Conservation (phyloP, 352 stramenopile genomes). For the Saprolegnia diclina region DNA sequence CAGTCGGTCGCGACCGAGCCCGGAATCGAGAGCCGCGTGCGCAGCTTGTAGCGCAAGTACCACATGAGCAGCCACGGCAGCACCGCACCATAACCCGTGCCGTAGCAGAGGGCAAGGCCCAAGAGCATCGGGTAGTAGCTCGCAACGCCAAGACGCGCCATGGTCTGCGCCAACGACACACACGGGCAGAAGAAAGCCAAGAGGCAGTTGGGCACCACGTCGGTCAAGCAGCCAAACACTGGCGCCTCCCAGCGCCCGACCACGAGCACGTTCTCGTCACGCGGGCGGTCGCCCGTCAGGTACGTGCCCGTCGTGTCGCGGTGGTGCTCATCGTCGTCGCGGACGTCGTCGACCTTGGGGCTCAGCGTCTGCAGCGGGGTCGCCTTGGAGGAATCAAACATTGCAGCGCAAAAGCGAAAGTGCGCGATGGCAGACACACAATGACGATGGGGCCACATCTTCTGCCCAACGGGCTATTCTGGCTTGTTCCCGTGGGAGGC, state of each 20-base stretch:
- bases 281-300: not conserved
- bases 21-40: slow-evolving; percentile 55
- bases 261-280: slow-evolving; percentile 33
- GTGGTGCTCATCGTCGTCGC: not conserved
- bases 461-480: too few relatives aligned
- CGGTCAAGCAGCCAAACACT: slow-evolving; percentile 22
- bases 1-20: slow-evolving; percentile 50
- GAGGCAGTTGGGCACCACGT: slow-evolving; percentile 18
- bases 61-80: not conserved
- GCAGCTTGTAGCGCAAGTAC: slow-evolving; percentile 49
- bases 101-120: not conserved
- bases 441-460: too few relatives aligned
- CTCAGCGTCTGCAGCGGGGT: not conserved
- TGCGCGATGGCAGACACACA: too few relatives aligned
- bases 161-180: slow-evolving; percentile 25
- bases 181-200: slow-evolving; percentile 25
- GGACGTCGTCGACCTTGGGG: not conserved
- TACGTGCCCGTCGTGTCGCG: not conserved
- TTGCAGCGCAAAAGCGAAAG: too few relatives aligned
- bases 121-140: slow-evolving; percentile 13
- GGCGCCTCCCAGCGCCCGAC: slow-evolving; percentile 15
- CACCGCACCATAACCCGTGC: not conserved
- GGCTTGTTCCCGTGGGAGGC: too few relatives aligned
- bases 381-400: too few relatives aligned
- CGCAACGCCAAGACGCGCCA: slow-evolving; percentile 12